Percentiles rank a stretch among this genome's conserved stretches.
Conservation (phyloP, 805 yeast genomes). For the Kodamaea leandrae region DNA sequence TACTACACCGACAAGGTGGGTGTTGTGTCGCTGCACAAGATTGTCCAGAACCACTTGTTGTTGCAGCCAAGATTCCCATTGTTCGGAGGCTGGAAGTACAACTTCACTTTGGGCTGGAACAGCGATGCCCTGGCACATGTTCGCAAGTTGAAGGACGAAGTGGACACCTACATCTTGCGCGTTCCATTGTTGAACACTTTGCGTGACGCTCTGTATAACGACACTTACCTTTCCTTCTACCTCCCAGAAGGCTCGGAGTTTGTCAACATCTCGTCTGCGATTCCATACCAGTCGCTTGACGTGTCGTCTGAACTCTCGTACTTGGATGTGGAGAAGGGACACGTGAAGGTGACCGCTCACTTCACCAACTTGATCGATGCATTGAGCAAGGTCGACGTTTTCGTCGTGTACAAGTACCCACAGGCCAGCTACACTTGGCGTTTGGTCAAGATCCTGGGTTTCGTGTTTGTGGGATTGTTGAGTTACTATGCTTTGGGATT, state of each 20-base stretch:
- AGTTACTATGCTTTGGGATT: constrained; percentile 47
- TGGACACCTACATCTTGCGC: constrained; percentile 53
- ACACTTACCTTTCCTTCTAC: constrained; percentile 57
- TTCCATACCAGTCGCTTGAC: constrained; percentile 32
- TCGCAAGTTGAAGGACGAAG: constrained; percentile 34
- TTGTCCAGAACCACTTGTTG: constrained; percentile 45
- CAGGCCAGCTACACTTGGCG: constrained; percentile 53
- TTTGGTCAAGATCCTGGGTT: constrained; percentile 63
- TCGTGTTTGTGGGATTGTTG: constrained; percentile 58
- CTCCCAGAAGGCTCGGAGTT: constrained; percentile 85
- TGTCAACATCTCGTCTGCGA: constrained; percentile 55
- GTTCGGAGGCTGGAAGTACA: constrained; percentile 94
- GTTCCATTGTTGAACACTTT: constrained; percentile 78
- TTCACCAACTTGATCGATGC: constrained; percentile 69
- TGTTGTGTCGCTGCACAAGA: constrained; percentile 75
- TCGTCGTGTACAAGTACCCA: constrained; percentile 63
- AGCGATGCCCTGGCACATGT: constrained; percentile 54
- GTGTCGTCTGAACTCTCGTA: constrained; percentile 50
- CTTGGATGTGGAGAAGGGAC: constrained; percentile 76
- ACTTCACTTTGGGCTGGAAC: constrained; percentile 95
- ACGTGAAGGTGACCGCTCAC: constrained; percentile 63
- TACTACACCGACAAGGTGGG: constrained; percentile 91
- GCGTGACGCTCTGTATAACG: constrained; percentile 62
- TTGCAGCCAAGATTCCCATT: constrained; percentile 90
- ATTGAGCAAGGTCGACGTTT: constrained; percentile 52